Conservation (phyloP, 805 yeast species). For the Helenozyma baotianmanensis region DNA sequence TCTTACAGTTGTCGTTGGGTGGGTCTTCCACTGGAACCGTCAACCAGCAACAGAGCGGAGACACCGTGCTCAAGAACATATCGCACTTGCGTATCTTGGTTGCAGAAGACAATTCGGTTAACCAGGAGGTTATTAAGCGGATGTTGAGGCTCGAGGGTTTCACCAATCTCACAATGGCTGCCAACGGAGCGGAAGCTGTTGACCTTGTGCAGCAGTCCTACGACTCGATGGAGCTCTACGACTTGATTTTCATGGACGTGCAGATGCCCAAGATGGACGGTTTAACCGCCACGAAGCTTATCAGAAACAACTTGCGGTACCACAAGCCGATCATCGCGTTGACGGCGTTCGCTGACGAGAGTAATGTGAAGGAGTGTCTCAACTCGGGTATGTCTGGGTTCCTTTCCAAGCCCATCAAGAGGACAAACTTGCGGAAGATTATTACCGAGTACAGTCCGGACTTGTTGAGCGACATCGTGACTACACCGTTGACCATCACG, state of each 20-base stretch:
- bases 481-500: slow-evolving; percentile 23
- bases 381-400: slow-evolving; percentile 93
- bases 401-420: slow-evolving; percentile 79
- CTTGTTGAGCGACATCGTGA: slow-evolving; percentile 27
- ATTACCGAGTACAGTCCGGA: slow-evolving; percentile 43
- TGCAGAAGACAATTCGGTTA: slow-evolving; percentile 91
- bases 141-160: slow-evolving; percentile 87
- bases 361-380: slow-evolving; percentile 79
- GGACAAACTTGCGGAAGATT: slow-evolving; percentile 61
- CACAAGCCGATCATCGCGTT: slow-evolving; percentile 82
- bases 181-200: slow-evolving; percentile 89
- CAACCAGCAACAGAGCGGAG: slow-evolving; percentile 9
- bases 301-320: slow-evolving; percentile 59
- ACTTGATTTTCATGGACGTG: slow-evolving; percentile 90
- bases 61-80: slow-evolving; percentile 21
- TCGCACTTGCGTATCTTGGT: slow-evolving; percentile 56
- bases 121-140: slow-evolving; percentile 87
- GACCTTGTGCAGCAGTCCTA: slow-evolving; percentile 52
- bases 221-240: slow-evolving; percentile 43
- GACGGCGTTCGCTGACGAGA: slow-evolving; percentile 93
- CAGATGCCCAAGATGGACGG: slow-evolving; percentile 97
- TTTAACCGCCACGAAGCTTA: slow-evolving; percentile 69
- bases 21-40: slow-evolving; percentile 15
- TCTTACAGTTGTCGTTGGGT: slow-evolving; percentile 1
- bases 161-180: slow-evolving; percentile 65